A percentile compares a stretch with the other conserved stretches of the same genome.
Evolutionary conservation across 345 rosid species (phyloP).

Genomic region (Boechera retrofracta): DNA sequence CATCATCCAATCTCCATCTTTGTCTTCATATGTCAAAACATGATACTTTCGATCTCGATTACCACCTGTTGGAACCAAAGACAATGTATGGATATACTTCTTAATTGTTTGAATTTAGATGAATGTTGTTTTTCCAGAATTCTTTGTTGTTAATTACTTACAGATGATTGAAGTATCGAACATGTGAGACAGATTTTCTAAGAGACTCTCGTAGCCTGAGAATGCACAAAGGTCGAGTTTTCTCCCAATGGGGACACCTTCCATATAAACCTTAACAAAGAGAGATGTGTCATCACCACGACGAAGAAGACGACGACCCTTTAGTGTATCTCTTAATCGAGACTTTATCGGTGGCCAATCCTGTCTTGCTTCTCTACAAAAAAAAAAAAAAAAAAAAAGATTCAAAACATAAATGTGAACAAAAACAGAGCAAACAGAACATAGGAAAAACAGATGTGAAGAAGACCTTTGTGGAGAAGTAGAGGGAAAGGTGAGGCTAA

Average conservation of each 20-base stretch:
- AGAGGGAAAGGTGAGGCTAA: slow-evolving; percentile 44
- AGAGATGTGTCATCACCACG: slow-evolving; percentile 36
- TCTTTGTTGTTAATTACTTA: slow-evolving; percentile 30
- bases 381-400: neutral
- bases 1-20: slow-evolving; percentile 53
- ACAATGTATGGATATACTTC: slow-evolving; percentile 8
- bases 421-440: slow-evolving; percentile 10
- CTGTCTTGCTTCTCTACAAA: slow-evolving; percentile 34
- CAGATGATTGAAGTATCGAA: slow-evolving; percentile 49
- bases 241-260: slow-evolving; percentile 70
- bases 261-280: slow-evolving; percentile 73
- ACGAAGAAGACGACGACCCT: slow-evolving; percentile 39
- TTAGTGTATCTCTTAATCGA: slow-evolving; percentile 31
- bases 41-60: slow-evolving; percentile 33
- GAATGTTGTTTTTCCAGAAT: neutral
- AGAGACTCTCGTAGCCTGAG: slow-evolving; percentile 48
- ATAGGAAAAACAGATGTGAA: slow-evolving; percentile 23
- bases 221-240: slow-evolving; percentile 62
- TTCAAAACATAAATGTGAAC: slow-evolving; percentile 1
- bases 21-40: slow-evolving; percentile 49
- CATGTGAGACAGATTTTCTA: slow-evolving; percentile 47
- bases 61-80: slow-evolving; percentile 32
- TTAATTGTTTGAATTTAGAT: neutral
- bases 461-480: slow-evolving; percentile 45
- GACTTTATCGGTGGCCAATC: slow-evolving; percentile 47